Evolutionary conservation across 2,329 filamentous ascomycete genomes (phyloP).

Genomic region (Fusarium goolgardi): DNA sequence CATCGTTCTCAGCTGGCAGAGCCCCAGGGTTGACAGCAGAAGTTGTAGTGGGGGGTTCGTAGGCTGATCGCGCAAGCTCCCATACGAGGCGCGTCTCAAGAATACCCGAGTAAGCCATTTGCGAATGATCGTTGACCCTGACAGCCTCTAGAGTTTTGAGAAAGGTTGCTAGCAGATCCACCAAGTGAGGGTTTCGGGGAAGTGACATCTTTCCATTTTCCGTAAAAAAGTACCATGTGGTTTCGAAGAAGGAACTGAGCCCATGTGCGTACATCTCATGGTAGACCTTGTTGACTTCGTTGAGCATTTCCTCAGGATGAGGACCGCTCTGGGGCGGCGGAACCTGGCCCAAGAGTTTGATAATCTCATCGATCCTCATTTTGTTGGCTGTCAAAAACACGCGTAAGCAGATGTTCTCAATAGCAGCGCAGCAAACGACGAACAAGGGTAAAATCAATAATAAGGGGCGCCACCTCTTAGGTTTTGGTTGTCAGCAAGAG

Average conservation of each 20-base stretch:
- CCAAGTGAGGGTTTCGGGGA: conserved; percentile 65
- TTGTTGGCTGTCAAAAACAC: conserved; percentile 55
- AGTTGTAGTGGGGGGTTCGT: conserved; percentile 53
- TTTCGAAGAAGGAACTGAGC: conserved; percentile 82
- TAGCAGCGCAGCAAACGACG: conserved; percentile 47
- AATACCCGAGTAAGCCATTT: conserved; percentile 65
- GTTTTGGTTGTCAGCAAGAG: conserved; percentile 52
- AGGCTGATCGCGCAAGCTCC: conserved; percentile 66
- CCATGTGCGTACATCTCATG: conserved; percentile 80
- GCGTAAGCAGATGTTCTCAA: conserved; percentile 50
- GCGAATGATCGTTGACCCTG: conserved; percentile 61
- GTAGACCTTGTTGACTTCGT: conserved; percentile 78
- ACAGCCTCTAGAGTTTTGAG: conserved; percentile 65
- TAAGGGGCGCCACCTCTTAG: conserved; percentile 64
- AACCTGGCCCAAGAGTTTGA: conserved; percentile 69
- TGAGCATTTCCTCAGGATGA: conserved; percentile 63
- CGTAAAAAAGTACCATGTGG: conserved; percentile 78
- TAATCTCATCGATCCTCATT: conserved; percentile 80
- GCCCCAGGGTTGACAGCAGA: conserved; percentile 47
- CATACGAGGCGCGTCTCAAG: conserved; percentile 71
- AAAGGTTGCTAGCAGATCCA: conserved; percentile 75
- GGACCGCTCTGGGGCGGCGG: conserved; percentile 67
- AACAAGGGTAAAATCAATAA: conserved; percentile 51
- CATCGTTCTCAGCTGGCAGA: conserved; percentile 67
- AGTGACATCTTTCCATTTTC: conserved; percentile 61